A percentile compares a stretch with the other conserved stretches of the same genome.
Conservation (phyloP, 2,329 filamentous ascomycete genomes). For the Aspergillus tamarii region DNA sequence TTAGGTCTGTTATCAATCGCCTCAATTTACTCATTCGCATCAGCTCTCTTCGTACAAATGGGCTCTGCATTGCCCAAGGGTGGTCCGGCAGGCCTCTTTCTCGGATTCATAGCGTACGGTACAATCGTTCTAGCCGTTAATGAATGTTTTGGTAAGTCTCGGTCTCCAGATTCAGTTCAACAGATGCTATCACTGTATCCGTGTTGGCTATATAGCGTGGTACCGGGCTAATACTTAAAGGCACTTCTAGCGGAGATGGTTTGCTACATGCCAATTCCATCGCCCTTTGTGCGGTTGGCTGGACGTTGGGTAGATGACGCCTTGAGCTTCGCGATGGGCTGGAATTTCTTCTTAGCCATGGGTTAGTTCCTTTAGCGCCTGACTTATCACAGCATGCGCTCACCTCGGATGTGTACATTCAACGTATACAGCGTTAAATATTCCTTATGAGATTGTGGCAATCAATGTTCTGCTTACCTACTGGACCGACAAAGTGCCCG, state of each 20-base stretch:
- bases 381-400: too few species aligned
- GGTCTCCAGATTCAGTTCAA: not conserved
- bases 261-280: constrained; percentile 30
- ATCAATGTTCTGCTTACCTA: constrained; percentile 43
- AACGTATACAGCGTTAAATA: constrained; percentile 22
- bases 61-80: constrained; percentile 37
- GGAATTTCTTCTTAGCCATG: constrained; percentile 33
- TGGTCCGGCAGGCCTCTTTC: constrained; percentile 39
- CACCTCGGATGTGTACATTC: not conserved
- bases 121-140: constrained; percentile 37
- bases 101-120: constrained; percentile 29
- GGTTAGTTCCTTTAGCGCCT: constrained; percentile 14
- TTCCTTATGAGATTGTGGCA: constrained; percentile 44
- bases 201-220: not conserved
- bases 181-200: not conserved
- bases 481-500: constrained; percentile 43
- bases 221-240: not conserved
- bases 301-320: constrained; percentile 36
- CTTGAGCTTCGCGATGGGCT: constrained; percentile 33
- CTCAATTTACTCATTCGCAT: not conserved
- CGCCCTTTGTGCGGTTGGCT: constrained; percentile 29
- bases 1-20: not conserved
- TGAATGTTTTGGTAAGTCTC: constrained; percentile 27
- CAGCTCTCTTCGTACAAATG: constrained; percentile 36
- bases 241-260: constrained; percentile 31